Base-by-base conservation (phyloP, 768 basidiomycete genomes). In the Auriscalpium vulgare region DNA sequence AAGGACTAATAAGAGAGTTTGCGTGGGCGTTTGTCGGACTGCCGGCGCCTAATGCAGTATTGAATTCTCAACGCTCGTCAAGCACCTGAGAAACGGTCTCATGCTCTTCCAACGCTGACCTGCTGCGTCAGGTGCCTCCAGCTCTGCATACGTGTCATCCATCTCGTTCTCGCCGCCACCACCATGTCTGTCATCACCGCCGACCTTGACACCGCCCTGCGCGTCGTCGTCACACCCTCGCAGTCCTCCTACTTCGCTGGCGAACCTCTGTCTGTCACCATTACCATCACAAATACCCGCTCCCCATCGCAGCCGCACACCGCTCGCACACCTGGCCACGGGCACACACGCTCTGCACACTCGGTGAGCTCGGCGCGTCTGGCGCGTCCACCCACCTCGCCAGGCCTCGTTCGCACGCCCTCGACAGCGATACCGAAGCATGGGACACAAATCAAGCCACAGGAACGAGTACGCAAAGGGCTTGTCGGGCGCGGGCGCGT, bases 221-320 rank as follows among this genome's bases (percentile, higher is more conserved):
- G 85, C 38, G 83, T 91, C 40, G 78, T 82, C 29, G 85, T 89
- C 19, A 79, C 80, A 0, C 95, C 95, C 1, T 78, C 88, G 0
- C 88, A 93, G 59, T 87, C 91, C 0, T 90, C 92, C 0, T 97
- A 88, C 72, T 97, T 95, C 68, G 91, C 95, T 0, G 95, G 95
- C 55, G 95, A 97, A 70, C 74, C 80, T 0, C 91, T 95, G 70
- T 76, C 84, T 2, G 91, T 90, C 11, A 87, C 83, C 4, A 84
- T 97, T 61, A 87, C 88, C 0, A 92, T 97, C 69, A 86, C 88
- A 50, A 97, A 95, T 67, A 85, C 84, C 4, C 82, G 82, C 29
- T 76, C 83, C 0, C 76, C 82, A 5, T 63, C 71, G 0, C 74
- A 75, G 70, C 29, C 72, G 70, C 11, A 73, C 71, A 46, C 68